Evolutionary conservation across 2,329 filamentous ascomycete genomes (phyloP).

Genomic region (Graphium sp.): DNA sequence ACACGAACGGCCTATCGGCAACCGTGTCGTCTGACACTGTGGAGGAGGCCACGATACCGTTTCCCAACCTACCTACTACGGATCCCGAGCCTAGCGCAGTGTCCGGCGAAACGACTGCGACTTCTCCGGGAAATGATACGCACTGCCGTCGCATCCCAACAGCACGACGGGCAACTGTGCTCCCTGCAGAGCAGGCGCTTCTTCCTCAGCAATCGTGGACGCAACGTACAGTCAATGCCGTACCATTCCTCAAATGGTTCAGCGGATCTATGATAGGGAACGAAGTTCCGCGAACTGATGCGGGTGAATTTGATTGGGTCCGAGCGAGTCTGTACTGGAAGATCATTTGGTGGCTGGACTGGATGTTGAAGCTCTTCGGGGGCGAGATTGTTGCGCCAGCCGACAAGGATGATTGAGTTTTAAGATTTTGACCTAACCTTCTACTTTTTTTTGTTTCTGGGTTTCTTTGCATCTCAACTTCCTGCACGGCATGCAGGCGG

Average conservation of each 20-base stretch:
- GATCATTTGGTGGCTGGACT: slow-evolving; percentile 46
- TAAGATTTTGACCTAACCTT: not conserved
- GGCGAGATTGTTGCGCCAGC: slow-evolving; percentile 38
- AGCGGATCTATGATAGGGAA: slow-evolving; percentile 58
- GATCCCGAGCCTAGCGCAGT: not conserved
- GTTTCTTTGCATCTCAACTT: not conserved
- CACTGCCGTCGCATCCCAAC: slow-evolving; percentile 49
- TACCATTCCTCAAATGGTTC: slow-evolving; percentile 59
- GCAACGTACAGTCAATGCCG: slow-evolving; percentile 45
- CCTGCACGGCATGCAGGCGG: no score
- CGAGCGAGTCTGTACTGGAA: slow-evolving; percentile 51
- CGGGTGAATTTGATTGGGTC: slow-evolving; percentile 64
- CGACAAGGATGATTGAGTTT: slow-evolving; percentile 38
- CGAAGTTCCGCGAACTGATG: slow-evolving; percentile 55
- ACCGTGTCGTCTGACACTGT: slow-evolving; percentile 26
- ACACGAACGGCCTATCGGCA: slow-evolving; percentile 33
- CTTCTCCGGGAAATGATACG: slow-evolving; percentile 15
- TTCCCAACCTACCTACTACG: slow-evolving; percentile 1
- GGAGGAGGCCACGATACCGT: no score
- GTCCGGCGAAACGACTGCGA: not conserved
- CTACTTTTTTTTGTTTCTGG: not conserved
- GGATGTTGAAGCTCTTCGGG: slow-evolving; percentile 38
- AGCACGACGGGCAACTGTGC: slow-evolving; percentile 45
- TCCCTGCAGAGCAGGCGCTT: slow-evolving; percentile 54
- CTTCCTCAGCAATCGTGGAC: slow-evolving; percentile 49